phyloP scores from a whole-genome alignment of 352 stramenopile genomes.

The Pythium sp. region DNA sequence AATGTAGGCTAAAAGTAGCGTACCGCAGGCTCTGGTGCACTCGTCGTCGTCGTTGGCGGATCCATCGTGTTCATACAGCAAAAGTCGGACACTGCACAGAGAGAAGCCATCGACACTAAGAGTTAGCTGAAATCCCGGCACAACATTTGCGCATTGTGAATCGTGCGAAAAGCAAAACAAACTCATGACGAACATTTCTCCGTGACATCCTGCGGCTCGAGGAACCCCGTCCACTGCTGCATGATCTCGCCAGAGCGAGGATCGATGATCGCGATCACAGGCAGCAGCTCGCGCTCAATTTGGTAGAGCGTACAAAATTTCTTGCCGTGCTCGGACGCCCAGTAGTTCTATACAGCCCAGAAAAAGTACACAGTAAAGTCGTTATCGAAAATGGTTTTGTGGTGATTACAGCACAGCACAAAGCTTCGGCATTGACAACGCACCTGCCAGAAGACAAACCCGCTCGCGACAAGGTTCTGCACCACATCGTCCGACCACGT shows the following conservation, averaged over 20 bases:
- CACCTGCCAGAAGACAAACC: constrained; percentile 95
- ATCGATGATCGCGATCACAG: constrained; percentile 74
- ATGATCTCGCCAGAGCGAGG: constrained; percentile 71
- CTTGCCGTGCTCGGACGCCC: constrained; percentile 74
- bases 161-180: not conserved
- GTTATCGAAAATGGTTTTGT: not conserved
- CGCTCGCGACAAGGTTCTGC: constrained; percentile 92
- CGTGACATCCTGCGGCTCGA: constrained; percentile 63
- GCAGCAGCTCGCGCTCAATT: constrained; percentile 62
- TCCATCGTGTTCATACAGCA: constrained; percentile 52
- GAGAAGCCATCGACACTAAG: constrained; percentile 8
- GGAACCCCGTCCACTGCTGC: constrained; percentile 65
- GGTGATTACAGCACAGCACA: not conserved
- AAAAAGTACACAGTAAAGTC: not conserved
- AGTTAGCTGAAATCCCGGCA: too few relatives aligned
- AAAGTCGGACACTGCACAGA: constrained; percentile 58
- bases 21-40: constrained; percentile 4
- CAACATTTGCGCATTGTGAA: too few relatives aligned
- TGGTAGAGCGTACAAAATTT: constrained; percentile 85
- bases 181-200: constrained; percentile 55
- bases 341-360: constrained; percentile 59
- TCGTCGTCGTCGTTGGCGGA: constrained; percentile 1
- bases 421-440: not conserved
- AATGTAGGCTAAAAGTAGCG: not conserved
- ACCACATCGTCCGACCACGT: constrained; percentile 95